A percentile compares a stretch with the other conserved stretches of the same genome.
Evolutionary conservation across 2,329 filamentous ascomycete genomes (phyloP).

Genomic region (Pyrenochaeta sp.): DNA sequence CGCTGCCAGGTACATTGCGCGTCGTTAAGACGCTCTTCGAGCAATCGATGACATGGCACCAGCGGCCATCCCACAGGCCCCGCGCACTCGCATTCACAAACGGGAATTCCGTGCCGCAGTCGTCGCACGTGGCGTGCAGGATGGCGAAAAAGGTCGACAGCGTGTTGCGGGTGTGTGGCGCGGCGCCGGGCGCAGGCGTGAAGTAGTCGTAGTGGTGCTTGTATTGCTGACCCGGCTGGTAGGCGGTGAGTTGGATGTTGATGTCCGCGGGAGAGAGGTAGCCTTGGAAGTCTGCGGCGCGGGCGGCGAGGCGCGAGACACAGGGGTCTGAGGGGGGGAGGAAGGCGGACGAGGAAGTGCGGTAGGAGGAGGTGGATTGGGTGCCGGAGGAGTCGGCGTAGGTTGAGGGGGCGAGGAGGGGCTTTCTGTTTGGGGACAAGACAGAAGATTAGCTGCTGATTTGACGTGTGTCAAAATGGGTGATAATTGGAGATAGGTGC

Average conservation of each 20-base stretch:
- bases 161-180: neutral
- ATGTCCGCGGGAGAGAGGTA: conserved; percentile 1
- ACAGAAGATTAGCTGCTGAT: conserved; percentile 2
- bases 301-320: conserved; percentile 26
- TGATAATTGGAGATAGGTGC: too few relatives aligned
- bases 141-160: conserved; percentile 6
- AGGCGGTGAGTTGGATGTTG: conserved; percentile 4
- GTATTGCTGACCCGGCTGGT: conserved; percentile 4
- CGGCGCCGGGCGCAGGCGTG: neutral
- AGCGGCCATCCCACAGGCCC: neutral
- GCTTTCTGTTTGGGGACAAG: conserved; percentile 6
- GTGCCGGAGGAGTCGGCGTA: conserved; percentile 24
- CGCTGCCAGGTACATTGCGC: conserved; percentile 56
- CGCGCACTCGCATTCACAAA: neutral
- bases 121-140: conserved; percentile 7
- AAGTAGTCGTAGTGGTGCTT: conserved; percentile 8
- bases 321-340: conserved; percentile 22
- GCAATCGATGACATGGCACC: conserved; percentile 7
- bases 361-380: conserved; percentile 18
- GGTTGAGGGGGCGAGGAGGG: conserved; percentile 2
- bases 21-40: conserved; percentile 11
- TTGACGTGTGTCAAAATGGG: neutral
- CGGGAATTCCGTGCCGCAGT: conserved; percentile 3
- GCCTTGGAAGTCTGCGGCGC: conserved; percentile 15
- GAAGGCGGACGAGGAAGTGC: conserved; percentile 29